These are phyloP conservation scores for Paracorniculantispora psalliotae DNA, from an alignment of 2,329 filamentous ascomycete genomes.

Conservation along the genomic window DNA sequence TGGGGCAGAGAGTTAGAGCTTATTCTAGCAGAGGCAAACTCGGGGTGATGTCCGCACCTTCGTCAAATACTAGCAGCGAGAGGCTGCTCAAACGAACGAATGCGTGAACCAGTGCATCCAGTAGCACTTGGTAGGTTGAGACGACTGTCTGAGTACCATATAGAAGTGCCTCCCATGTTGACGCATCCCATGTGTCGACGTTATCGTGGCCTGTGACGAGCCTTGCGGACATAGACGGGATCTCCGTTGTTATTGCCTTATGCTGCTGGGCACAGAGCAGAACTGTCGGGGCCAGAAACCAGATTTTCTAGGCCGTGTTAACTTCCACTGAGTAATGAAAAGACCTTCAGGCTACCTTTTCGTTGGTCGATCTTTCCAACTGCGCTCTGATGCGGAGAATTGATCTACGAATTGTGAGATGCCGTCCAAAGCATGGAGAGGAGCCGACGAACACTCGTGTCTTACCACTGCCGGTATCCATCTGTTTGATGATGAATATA, in stretches of 20 bases:
- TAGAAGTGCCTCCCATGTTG: slow-evolving; percentile 63
- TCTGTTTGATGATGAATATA: slow-evolving; percentile 39
- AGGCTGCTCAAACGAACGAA: slow-evolving; percentile 63
- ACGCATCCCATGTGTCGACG: slow-evolving; percentile 68
- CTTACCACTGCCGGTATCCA: slow-evolving; percentile 77
- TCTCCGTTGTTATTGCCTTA: slow-evolving; percentile 52
- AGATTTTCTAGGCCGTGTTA: slow-evolving; percentile 47
- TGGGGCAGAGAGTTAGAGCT: slow-evolving; percentile 24
- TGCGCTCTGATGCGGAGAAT: slow-evolving; percentile 62
- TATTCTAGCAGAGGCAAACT: neutral
- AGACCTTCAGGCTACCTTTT: slow-evolving; percentile 43
- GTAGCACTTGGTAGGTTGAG: slow-evolving; percentile 69
- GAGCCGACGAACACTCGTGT: slow-evolving; percentile 61
- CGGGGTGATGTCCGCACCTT: slow-evolving; percentile 49
- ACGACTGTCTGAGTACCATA: slow-evolving; percentile 63
- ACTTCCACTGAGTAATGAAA: slow-evolving; percentile 15
- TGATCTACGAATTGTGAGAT: slow-evolving; percentile 43
- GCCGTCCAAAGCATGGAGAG: neutral
- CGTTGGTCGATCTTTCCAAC: slow-evolving; percentile 46
- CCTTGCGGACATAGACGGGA: slow-evolving; percentile 54
- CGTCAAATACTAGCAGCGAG: slow-evolving; percentile 72
- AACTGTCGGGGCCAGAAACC: slow-evolving; percentile 70
- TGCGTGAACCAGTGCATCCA: slow-evolving; percentile 67
- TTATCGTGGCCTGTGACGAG: slow-evolving; percentile 63
- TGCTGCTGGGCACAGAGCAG: slow-evolving; percentile 62